Base-by-base conservation (phyloP, 768 basidiomycete species). In the Pisolithus albus region DNA sequence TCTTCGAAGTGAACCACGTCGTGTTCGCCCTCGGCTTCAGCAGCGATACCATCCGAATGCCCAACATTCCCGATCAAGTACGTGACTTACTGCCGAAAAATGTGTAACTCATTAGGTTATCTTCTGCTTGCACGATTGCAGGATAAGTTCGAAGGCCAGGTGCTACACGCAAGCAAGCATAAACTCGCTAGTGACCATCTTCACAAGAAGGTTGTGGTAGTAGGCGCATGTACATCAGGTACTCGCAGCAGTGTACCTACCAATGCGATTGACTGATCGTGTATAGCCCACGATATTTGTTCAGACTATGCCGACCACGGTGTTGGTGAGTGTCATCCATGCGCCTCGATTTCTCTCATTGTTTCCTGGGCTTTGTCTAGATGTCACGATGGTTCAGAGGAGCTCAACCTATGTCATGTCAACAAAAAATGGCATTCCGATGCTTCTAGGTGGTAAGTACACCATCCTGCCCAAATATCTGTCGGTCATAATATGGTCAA, bases 161-260 rank as follows among this genome's bases (percentile, higher is more conserved):
- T 47, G 19, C 16, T 47, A 32, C 46, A 47, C 32, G 84, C 84
- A 0, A 72, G 64, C 5, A 60, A 74, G 28, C 80, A 86, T 63
- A 72, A 75, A 37, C 69, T 64, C n/a, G 81, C 82, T 0, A 65
- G 69, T 8, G 80, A 81, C 38, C 82, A 82, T 56, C 43, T 61
- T 1, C 86, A 83, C 13, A 88, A 88, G 68, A 88, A 82, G 60
- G 84, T 86, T 0, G 72, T 82, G 3, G 79, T 89, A 1, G 68
- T 88, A 3, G 86, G 86, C 2, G 75, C 84, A 15, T 81, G 81
- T 49, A 85, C 83, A 11, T 83, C 80, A 2, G 75, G 77, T 75
- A 52, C n/a, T 53, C 42, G 6, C 69, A 11, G 67, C 67, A 71
- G 34, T 18, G 16, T 11, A 50, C 18, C 28, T 42, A 21, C 56